Base-by-base conservation (phyloP, 176 grass and related monocot species). In the Triticum dicoccoides region DNA sequence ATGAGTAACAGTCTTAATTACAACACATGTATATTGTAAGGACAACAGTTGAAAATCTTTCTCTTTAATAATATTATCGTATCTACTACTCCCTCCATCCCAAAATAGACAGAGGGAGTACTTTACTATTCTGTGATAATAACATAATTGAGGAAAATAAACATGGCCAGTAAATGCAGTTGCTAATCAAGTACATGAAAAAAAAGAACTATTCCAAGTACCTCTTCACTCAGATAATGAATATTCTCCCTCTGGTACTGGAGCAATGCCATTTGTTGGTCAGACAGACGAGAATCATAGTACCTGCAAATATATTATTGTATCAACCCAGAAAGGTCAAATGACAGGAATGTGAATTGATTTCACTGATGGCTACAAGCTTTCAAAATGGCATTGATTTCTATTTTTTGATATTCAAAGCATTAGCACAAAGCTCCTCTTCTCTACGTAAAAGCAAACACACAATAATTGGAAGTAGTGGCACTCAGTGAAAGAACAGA, bases 161-260 rank as follows among this genome's bases (percentile, higher is more conserved):
- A 34, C 8, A 21, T 34, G 27, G 47, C 44, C 24, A 54, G 15
- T 52, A 52, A 77, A 77, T 54, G 47, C 32, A 54, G 27, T 76
- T 76, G 27, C 27, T 29, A 4, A 13, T 7, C 21, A 47, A 49
- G 24, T 49, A 29, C 12, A 74, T 15, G 41, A 21, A 24, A 62
- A 61, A 24, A 24, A 14, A 70, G 21, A 3, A 8, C 61, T 63
- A 18, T 73, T 89, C 5, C 38, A 29, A 73, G 24, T 92, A 98
- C 96, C 94, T 98, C 96, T 83, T 98, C 96, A 35, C 94, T 98
- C 92, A 98, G 76, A 79, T 91, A 98, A 86, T 98, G 96, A 86
- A 98, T 92, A 61, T 98, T 98, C 87, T 98, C 93, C 87, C 90
- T 89, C 87, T 98, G 96, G 79, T 98, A 98, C 80, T 92, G 96